Conservation (phyloP, 345 rosid genomes). For the Eucalyptus grandis region DNA sequence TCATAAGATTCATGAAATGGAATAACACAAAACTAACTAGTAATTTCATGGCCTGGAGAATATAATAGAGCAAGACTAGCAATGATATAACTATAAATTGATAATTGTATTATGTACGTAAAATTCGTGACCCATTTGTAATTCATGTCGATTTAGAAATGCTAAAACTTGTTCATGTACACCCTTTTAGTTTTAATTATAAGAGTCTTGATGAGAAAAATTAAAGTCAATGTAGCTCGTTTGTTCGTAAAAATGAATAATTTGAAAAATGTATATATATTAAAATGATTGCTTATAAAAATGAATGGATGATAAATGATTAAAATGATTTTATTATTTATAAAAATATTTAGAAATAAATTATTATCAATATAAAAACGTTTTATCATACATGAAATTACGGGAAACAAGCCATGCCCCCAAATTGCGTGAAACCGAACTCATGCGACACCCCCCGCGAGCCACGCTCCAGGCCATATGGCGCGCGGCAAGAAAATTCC, state of each 20-base stretch:
- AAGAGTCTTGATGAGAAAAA: background rate
- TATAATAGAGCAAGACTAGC: no score
- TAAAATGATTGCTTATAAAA: no score
- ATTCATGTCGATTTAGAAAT: background rate
- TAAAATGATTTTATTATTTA: fast-evolving
- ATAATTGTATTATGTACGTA: background rate
- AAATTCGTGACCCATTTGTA: background rate
- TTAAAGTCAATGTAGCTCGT: no score
- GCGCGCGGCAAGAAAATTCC: background rate
- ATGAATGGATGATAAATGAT: no score
- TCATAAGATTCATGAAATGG: no score
- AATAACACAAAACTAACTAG: no score
- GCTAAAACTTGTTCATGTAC: background rate
- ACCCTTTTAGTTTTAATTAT: background rate
- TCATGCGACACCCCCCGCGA: background rate
- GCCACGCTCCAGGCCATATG: background rate
- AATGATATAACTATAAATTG: no score
- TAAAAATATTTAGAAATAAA: no score
- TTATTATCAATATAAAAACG: no score
- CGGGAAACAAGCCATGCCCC: background rate
- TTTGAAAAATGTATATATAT: no score
- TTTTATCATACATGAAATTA: background rate
- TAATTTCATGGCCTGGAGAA: no score
- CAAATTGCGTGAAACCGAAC: background rate
- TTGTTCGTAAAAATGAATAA: no score